Percentiles rank a stretch among this genome's conserved stretches.
These are phyloP conservation scores for Diplotaxis tenuifolia DNA, from an alignment of 345 rosid species.

Conservation along the genomic window DNA sequence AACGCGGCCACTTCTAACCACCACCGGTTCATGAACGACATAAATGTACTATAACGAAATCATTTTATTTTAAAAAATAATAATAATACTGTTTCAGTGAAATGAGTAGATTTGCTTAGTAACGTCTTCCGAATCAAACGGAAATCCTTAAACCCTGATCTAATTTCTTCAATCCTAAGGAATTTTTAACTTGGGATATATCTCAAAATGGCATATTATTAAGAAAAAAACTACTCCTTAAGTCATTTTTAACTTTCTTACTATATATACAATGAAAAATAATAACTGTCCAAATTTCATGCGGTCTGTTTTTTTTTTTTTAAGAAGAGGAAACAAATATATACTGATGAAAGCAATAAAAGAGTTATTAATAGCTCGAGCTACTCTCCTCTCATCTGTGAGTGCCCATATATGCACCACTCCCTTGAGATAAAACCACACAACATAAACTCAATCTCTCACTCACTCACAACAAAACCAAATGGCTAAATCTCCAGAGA, in stretches of 20 bases:
- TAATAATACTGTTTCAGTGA: not conserved
- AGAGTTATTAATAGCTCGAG: not conserved
- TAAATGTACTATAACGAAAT: not conserved
- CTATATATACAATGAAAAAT: not conserved
- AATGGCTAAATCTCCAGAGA: not conserved
- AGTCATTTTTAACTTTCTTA: no score
- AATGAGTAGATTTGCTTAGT: not conserved
- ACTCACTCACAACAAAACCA: not conserved
- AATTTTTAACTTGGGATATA: not conserved
- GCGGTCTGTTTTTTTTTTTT: not conserved
- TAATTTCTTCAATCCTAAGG: not conserved
- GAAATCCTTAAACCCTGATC: not conserved
- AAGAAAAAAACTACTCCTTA: no score
- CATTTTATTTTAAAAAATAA: not conserved
- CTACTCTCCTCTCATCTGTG: slow-evolving; percentile 1
- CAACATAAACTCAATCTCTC: not conserved
- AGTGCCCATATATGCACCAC: not conserved
- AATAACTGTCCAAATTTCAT: not conserved
- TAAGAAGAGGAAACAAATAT: not conserved
- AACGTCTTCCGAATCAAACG: not conserved
- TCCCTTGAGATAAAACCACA: not conserved
- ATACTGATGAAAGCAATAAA: not conserved
- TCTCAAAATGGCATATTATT: not conserved
- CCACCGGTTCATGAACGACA: not conserved
- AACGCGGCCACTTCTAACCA: not conserved